Base-by-base conservation (phyloP, 2,329 filamentous ascomycete species). In the Didymella exigua region DNA sequence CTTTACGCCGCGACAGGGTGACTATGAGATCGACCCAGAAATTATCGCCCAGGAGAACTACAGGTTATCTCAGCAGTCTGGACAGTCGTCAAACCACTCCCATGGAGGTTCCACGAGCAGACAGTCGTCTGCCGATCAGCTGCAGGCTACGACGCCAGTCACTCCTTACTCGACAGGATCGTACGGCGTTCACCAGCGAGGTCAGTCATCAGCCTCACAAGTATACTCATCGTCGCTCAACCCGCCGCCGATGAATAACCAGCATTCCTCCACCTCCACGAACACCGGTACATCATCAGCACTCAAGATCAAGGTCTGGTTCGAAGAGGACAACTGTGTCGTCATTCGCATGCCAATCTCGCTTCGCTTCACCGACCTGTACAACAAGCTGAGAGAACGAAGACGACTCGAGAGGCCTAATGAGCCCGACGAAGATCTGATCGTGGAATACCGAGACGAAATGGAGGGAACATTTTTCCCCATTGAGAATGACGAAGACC, bases 301-400 rank as follows among this genome's bases (percentile, higher is more conserved):
- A 1, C 69, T 97, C 79, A 98, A 97, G 76, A 90, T 98, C 73
- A 98, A 98, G 78, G 89, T 97, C 49, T 95, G 90, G 78, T 97
- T 91, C 78, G 90, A 93, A 54, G 73, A 78, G 62, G 89, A 93
- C 57, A 93, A 97, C 63, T 86, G 96, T 52, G 93, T 97, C 63
- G 90, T 95, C 38, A 92, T 99, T 67, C 88, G 93, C 29, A 91
- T 98, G 50, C 89, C 93, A 0, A 84, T 84, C 1, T 89, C 96
- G 49, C 91, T 96, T 66, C 84, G 84, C 49, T 95, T 88, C 74
- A 81, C 84, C 48, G 89, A 91, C 58, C 82, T 99, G 8, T 88
- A 89, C 65, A 88, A 92, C 62, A 96, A 95, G 76, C 86, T 98
- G 56, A 84, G 86, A 44, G 91, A 97, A 65, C 85, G 95, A 38